A percentile compares a stretch with the other conserved stretches of the same genome.
Conservation (phyloP, 1,139 yeast genomes). For the Lodderomyces jiufengensis region DNA sequence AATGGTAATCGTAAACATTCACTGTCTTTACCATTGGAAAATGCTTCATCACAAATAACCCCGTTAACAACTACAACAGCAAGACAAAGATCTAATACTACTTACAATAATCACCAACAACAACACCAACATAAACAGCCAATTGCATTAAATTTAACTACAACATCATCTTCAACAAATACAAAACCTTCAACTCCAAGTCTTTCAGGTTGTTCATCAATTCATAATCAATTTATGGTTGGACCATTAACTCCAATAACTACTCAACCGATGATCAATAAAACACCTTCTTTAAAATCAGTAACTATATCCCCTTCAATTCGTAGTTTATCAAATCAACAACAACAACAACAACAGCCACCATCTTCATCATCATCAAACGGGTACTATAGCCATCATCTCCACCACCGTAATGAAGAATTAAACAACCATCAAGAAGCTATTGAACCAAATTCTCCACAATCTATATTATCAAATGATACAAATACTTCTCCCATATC, state of each 20-base stretch:
- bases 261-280: slow-evolving; percentile 14
- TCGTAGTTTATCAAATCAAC: slow-evolving; percentile 12
- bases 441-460: slow-evolving; percentile 18
- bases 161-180: slow-evolving; percentile 2
- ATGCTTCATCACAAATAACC: slow-evolving; percentile 1
- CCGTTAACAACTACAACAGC: slow-evolving; percentile 5
- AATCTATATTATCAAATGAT: slow-evolving; percentile 16
- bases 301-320: slow-evolving; percentile 40
- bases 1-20: slow-evolving; percentile 26
- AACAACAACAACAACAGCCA: too few relatives aligned
- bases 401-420: too few relatives aligned
- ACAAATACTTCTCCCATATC: neutral
- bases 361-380: too few relatives aligned
- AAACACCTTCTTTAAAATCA: slow-evolving; percentile 37
- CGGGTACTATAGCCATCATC: too few relatives aligned
- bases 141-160: slow-evolving; percentile 2
- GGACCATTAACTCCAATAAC: slow-evolving; percentile 17
- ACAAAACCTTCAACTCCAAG: neutral
- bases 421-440: too few relatives aligned
- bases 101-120: slow-evolving; percentile 9
- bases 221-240: slow-evolving; percentile 4
- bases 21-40: slow-evolving; percentile 36
- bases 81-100: slow-evolving; percentile 27
- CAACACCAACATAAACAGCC: neutral
- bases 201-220: slow-evolving; percentile 1